phyloP scores from a whole-genome alignment of 2,329 filamentous ascomycete genomes.

The Hymenoscyphus repandus region DNA sequence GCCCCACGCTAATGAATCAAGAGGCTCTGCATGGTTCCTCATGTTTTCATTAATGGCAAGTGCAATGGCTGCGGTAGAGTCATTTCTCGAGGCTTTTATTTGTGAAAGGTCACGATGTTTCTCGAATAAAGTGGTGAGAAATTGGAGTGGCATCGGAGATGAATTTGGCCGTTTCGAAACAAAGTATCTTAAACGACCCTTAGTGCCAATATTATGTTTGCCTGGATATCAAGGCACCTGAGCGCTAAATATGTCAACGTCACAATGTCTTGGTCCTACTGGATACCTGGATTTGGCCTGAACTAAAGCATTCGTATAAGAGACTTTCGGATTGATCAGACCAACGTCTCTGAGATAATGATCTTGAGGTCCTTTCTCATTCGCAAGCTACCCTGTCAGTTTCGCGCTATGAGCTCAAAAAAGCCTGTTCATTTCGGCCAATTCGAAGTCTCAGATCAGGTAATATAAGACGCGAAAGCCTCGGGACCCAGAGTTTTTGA shows the following conservation, averaged over 20 bases:
- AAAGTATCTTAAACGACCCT: not conserved
- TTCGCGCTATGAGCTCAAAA: constrained; percentile 23
- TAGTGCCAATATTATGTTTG: not conserved
- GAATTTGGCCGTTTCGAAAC: not conserved
- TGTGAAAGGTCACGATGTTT: not conserved
- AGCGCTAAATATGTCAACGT: not conserved
- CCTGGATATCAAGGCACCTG: not conserved
- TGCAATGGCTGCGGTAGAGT: not conserved
- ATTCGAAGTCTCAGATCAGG: constrained; percentile 71
- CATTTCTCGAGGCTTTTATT: not conserved
- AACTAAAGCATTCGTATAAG: too few species aligned
- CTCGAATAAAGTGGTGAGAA: not conserved
- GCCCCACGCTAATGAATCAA: not conserved
- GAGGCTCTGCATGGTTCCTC: not conserved
- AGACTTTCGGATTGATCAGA: not conserved
- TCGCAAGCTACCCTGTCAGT: constrained; percentile 2
- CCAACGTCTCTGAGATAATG: constrained; percentile 9
- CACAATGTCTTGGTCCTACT: not conserved
- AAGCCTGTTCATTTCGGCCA: constrained; percentile 63
- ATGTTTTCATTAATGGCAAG: not conserved
- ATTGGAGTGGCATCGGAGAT: not conserved
- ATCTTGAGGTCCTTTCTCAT: constrained; percentile 9
- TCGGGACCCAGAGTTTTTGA: not conserved
- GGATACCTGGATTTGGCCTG: not conserved
- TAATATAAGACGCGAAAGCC: constrained; percentile 30